Evolutionary conservation across 345 rosid species (phyloP).

Genomic region (Anacardium occidentale): DNA sequence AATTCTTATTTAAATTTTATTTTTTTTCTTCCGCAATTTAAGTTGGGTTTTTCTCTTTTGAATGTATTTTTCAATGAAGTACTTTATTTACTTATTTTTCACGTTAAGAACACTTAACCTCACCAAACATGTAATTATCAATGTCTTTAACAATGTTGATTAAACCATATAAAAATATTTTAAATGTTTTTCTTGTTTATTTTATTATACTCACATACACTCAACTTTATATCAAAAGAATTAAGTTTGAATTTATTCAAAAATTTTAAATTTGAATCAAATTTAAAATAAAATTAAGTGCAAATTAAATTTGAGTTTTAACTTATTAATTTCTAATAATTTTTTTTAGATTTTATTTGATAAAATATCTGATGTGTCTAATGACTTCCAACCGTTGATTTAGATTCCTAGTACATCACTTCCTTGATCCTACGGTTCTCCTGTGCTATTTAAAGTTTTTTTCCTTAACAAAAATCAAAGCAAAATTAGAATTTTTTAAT

Average conservation of each 20-base stretch:
- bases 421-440: not conserved
- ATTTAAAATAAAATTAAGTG: too few species aligned
- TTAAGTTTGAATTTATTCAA: too few species aligned
- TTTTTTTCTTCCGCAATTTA: not conserved
- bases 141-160: too few species aligned
- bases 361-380: not conserved
- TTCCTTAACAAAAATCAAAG: too few species aligned
- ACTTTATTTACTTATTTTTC: not conserved
- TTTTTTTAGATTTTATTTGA: too few species aligned
- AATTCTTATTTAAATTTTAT: too few species aligned
- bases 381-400: not conserved
- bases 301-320: too few species aligned
- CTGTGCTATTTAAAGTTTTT: too few species aligned
- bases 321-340: too few species aligned
- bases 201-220: too few species aligned
- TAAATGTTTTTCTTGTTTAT: not conserved
- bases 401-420: conserved; percentile 9
- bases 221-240: too few species aligned
- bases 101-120: not conserved
- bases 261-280: too few species aligned
- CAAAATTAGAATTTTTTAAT: conserved; percentile 16
- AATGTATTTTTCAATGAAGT: not conserved
- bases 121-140: not conserved
- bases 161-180: not conserved
- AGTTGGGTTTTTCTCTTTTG: not conserved